Base-by-base conservation (phyloP, 768 basidiomycete genomes). In the Suillus ampliporus region DNA sequence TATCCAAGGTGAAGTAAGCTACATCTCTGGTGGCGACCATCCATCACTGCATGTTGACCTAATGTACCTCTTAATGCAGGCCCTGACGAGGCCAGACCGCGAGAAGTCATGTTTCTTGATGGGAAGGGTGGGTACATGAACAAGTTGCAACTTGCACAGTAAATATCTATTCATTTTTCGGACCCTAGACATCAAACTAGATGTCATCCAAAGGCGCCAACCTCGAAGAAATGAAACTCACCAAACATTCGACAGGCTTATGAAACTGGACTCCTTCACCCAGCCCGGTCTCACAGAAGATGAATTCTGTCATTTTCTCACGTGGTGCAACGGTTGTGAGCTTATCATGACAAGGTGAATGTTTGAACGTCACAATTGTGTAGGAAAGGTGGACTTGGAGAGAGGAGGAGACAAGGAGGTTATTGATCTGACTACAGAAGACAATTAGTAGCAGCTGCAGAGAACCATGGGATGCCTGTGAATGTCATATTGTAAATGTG, bases 331-430 rank as follows among this genome's bases (percentile, higher is more conserved):
- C 13, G 13, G 15, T 35, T 58, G 57, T 17, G 21, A 47, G 7
- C 26, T 58, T 21, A 41, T 58, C 40, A 58, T 58, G 57, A 58
- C 19, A 4, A 58, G 46, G 57, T 13, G 10, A 26, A 58, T 41
- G 9, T 31, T 58, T 1, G 28, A 47, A n/a, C 15, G 3, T 43
- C 57, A 58, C 5, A 21, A 58, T 7, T 58, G 57, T n/a, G n/a
- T 52, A 21, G 51, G 51, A n/a, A 52, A 34, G n/a, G n/a, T n/a
- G n/a, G n/a, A n/a, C n/a, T n/a, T n/a, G n/a, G n/a, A n/a, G n/a
- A n/a, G n/a, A n/a, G n/a, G 4, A 31, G 48, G 19, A 51, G 2
- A 31, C 9, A 6, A 0, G 2, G 51, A 52, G n/a, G n/a, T 52
- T 2, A 52, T 52, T 3, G n/a, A 52, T 52, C 31, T 52, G 1